Percentiles rank a stretch among this genome's conserved stretches.
These are phyloP conservation scores for Kazachstania taianensis DNA, from an alignment of 805 yeast species.

Conservation along the genomic window DNA sequence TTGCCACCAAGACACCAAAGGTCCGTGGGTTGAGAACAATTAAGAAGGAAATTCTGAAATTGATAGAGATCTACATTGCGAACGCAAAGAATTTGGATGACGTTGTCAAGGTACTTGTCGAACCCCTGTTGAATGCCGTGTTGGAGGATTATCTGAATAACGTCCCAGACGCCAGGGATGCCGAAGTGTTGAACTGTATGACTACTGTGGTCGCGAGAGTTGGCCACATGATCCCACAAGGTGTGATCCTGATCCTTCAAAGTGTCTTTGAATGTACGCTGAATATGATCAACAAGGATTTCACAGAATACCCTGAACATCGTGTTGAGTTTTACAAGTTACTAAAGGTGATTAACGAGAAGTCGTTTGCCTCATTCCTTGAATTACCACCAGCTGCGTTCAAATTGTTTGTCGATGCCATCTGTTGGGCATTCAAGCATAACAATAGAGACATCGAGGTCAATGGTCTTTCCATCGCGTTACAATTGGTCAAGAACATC, in stretches of 20 bases:
- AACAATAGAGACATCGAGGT: constrained; percentile 95
- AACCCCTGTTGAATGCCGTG: constrained; percentile 74
- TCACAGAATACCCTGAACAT: constrained; percentile 95
- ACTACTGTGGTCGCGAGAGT: constrained; percentile 81
- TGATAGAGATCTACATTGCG: constrained; percentile 79
- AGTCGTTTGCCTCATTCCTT: constrained; percentile 76
- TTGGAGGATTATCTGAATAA: constrained; percentile 80
- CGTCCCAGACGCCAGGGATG: constrained; percentile 95
- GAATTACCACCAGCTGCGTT: constrained; percentile 88
- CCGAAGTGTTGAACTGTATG: constrained; percentile 93
- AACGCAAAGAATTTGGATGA: constrained; percentile 81
- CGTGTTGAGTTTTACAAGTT: constrained; percentile 91
- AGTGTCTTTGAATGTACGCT: constrained; percentile 90
- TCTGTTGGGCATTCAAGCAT: constrained; percentile 97
- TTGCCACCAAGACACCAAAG: constrained; percentile 90
- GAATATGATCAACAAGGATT: constrained; percentile 90
- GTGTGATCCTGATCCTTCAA: constrained; percentile 76
- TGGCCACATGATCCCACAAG: constrained; percentile 80
- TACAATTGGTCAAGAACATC: constrained; percentile 77
- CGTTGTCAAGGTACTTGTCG: constrained; percentile 70
- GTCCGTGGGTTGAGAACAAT: constrained; percentile 93
- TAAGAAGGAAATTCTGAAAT: constrained; percentile 83
- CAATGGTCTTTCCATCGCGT: constrained; percentile 73
- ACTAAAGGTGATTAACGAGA: constrained; percentile 74
- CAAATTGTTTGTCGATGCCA: constrained; percentile 83